A percentile compares a stretch with the other conserved stretches of the same genome.
Conservation (phyloP, 495 filamentous ascomycete genomes). For the Jackrogersella multiformis region DNA sequence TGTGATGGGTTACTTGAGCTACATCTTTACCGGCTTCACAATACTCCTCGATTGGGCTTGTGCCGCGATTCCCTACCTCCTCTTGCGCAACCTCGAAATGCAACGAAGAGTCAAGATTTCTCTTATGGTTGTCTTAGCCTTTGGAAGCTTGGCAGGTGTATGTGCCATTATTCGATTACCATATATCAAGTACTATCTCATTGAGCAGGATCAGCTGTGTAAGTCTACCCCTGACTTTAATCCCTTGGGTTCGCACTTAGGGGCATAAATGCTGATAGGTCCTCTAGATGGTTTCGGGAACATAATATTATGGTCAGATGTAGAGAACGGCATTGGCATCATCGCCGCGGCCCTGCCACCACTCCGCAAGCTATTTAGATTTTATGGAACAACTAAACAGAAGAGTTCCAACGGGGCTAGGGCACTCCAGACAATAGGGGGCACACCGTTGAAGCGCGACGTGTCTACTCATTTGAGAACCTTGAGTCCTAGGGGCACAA, state of each 20-base stretch:
- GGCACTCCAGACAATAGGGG: conserved; percentile 2
- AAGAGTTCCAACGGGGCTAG: neutral
- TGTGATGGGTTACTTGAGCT: conserved; percentile 5
- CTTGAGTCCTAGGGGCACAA: neutral
- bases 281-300: conserved; percentile 1
- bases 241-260: neutral
- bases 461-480: conserved; percentile 3
- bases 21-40: conserved; percentile 5
- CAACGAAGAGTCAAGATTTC: neutral
- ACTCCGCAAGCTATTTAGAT: neutral
- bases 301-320: neutral
- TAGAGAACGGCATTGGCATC: conserved; percentile 9
- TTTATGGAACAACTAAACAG: neutral
- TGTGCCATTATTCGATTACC: conserved; percentile 4
- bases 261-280: neutral
- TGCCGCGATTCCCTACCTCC: neutral
- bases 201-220: conserved; percentile 4
- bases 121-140: conserved; percentile 1
- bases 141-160: conserved; percentile 1
- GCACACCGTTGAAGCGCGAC: neutral
- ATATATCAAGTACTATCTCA: conserved; percentile 8
- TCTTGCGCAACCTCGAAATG: neutral
- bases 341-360: conserved; percentile 1
- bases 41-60: conserved; percentile 3
- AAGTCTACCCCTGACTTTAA: neutral